Conservation (phyloP, 2,329 filamentous ascomycete genomes). For the Chalaropsis thielavioides region DNA sequence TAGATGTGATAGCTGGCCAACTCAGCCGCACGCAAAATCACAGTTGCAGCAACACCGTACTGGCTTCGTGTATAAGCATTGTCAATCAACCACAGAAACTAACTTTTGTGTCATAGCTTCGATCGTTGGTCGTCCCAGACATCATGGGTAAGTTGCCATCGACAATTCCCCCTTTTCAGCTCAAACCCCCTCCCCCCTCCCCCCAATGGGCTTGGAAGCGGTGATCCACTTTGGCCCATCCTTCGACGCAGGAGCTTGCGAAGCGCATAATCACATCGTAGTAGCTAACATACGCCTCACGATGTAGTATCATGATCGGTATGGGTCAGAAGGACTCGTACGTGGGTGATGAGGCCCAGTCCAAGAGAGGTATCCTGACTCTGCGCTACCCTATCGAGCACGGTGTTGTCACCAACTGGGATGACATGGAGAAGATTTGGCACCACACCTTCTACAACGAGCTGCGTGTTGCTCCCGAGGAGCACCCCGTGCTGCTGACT, state of each 20-base stretch:
- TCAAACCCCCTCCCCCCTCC: constrained; percentile 6
- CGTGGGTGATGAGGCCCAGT: constrained; percentile 99
- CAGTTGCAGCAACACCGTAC: constrained; percentile 20
- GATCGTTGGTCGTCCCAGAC: constrained; percentile 98
- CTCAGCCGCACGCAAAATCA: not conserved
- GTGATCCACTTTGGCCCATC: constrained; percentile 11
- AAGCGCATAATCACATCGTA: not conserved
- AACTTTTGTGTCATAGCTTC: constrained; percentile 49
- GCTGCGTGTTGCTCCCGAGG: constrained; percentile 97
- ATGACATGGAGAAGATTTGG: constrained; percentile 99
- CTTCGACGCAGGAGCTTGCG: constrained; percentile 4
- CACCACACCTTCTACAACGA: constrained; percentile 99
- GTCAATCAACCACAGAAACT: not conserved
- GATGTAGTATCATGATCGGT: constrained; percentile 94
- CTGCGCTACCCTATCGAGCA: constrained; percentile 99
- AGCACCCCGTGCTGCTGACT: constrained; percentile 98
- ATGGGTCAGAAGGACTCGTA: constrained; percentile 99
- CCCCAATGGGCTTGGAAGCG: not conserved
- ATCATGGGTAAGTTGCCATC: constrained; percentile 75
- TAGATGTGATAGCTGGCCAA: constrained; percentile 18
- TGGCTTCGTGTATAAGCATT: not conserved
- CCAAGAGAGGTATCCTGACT: constrained; percentile 99
- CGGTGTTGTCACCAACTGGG: constrained; percentile 99
- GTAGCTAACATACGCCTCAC: constrained; percentile 24
- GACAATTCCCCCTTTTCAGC: constrained; percentile 6